Evolutionary conservation across 2,329 filamentous ascomycete genomes (phyloP), one percentile per base, ranked within the genome.

Genomic region (Cercospora brassicicola): DNA sequence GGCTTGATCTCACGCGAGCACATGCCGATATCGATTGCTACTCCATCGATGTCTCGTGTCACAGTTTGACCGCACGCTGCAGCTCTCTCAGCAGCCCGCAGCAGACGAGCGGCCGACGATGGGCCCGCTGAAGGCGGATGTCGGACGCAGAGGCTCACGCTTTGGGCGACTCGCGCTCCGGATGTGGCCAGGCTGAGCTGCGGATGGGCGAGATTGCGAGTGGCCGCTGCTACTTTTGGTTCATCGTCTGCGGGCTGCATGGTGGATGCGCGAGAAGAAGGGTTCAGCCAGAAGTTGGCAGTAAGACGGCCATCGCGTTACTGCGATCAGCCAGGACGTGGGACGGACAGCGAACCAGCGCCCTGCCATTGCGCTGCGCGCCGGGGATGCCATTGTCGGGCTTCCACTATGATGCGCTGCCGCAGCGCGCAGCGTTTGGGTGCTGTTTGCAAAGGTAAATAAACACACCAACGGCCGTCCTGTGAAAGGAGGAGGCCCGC

Each of bases 191-290:
- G 26, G 51, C 28, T 33, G 62, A 56, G 23, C 36, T 56, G 45
- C 39, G 62, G 48, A 64, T 18, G 61, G 42, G 30, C 30, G 62
- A 64, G 31, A 64, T 64, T 64, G 48, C 62, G 62, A 64, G 26
- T 57, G 48, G 53, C 26, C 45, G 60, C 45, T 51, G 28, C 62
- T 57, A 39, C 48, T 64, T 64, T 56, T 39, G 62, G 62, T 56
- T 28, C 48, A 64, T 23, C 62, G 62, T 55, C 61, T 42, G 23
- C 39, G 48, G 61, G 45, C 45, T 55, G 61, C 61, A 48, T 48
- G 42, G 20, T 23, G 18, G 42, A 48, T 48, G 42, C 3, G 42
- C 42, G 4, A 1, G n/a, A 48, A 48, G 42, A 48, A 48, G 42
- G 42, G 42, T 51, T 51, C 45, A 11, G 20, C 45, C 45, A 23